Base-by-base conservation (phyloP, 2,329 filamentous ascomycete genomes). In the Diplodia seriata region DNA sequence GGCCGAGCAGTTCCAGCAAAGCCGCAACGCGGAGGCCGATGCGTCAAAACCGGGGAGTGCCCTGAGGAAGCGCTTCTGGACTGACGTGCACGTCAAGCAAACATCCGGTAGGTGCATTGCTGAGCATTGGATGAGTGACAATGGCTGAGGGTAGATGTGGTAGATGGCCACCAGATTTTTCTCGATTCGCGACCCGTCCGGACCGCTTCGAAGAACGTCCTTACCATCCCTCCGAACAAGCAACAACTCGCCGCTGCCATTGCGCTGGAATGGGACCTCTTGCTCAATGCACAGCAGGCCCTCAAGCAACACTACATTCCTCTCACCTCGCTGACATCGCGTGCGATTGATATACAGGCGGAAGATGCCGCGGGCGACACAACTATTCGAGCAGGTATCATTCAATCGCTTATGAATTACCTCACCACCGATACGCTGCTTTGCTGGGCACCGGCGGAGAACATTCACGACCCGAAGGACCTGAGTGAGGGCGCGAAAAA, bases 341-440 rank as follows among this genome's bases (percentile, higher is more conserved):
- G 95, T 55, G 94, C 93, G 0, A 79, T 94, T 36, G 94, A 98
- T 76, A 91, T 98, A 67, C 84, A 84, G 57, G 84, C 84, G 23
- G 90, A 93, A 72, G 92, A 97, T 72, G 77, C 76, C 0, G 71
- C 79, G 11, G 84, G 83, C 3, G 78, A 83, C 49, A 76, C 74
- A 18, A 82, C 83, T 29, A 84, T 91, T 47, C 86, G 94, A 43
- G 77, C 85, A 0, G 82, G 85, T 50, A 89, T 97, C 56, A 81
- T 90, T 18, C 83, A 82, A 20, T 89, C 88, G 70, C 81, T 95
- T 63, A 86, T 98, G 85, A 87, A 91, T 56, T 98, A 98, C 79
- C 86, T 99, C 31, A 89, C 93, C 73, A 98, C 95, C 0, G 95
- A 99, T 80, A 94, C 92, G 0, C 82, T 98, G 43, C 87, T 99